Percentiles rank a stretch among this genome's conserved stretches.
Conservation (phyloP, 441 rosid species). For the Pelargonium fulgidum region DNA sequence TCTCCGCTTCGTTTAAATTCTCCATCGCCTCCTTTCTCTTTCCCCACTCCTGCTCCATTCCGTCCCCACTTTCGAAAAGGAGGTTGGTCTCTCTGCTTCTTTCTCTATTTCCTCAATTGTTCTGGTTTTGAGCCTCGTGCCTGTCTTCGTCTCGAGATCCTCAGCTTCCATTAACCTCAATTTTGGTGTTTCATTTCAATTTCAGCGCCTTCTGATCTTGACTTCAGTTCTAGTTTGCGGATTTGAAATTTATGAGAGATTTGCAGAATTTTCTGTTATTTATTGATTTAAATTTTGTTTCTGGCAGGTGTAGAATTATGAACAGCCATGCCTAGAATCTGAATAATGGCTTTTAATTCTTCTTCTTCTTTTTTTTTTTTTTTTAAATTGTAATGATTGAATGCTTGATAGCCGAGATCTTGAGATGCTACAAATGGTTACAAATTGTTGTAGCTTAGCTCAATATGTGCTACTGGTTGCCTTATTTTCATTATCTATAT, state of each 20-base stretch:
- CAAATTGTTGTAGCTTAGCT: background rate
- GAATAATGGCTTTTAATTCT: constrained; percentile 11
- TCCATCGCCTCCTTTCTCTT: constrained; percentile 12
- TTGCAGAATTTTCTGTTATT: background rate
- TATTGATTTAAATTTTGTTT: background rate
- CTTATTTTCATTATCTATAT: background rate
- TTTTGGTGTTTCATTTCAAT: constrained; percentile 14
- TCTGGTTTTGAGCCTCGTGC: background rate
- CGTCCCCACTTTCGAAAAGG: background rate
- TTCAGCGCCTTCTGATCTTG: too few species aligned
- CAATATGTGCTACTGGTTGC: too few species aligned
- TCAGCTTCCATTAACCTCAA: background rate
- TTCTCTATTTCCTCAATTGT: background rate
- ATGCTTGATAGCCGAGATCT: constrained; percentile 19
- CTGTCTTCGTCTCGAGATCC: constrained; percentile 4
- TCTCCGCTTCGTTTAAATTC: constrained; percentile 28
- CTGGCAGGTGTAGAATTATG: constrained; percentile 3
- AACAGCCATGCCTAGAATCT: constrained; percentile 8
- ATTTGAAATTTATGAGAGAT: constrained; percentile 12
- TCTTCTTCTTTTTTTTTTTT: background rate
- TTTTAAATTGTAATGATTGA: constrained; percentile 5
- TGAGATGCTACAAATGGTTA: background rate
- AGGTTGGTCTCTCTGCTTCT: background rate
- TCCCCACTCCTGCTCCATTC: constrained; percentile 10
- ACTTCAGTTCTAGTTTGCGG: too few species aligned